Evolutionary conservation across 1,139 yeast genomes (phyloP).

Genomic region (Yamadazyma triangularis): DNA sequence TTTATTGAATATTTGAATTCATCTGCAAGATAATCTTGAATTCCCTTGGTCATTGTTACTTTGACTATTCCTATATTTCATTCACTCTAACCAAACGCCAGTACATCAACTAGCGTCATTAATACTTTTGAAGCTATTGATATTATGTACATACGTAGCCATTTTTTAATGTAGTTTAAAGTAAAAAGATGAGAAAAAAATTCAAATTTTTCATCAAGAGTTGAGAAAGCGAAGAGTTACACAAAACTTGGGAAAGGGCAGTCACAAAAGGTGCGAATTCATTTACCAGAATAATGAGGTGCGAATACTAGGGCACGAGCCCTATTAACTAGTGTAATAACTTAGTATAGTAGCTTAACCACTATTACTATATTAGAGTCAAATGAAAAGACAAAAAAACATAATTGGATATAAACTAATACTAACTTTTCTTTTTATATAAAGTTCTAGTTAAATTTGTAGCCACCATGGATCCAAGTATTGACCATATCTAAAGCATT

Average conservation of each 20-base stretch:
- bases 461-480: slow-evolving; percentile 30
- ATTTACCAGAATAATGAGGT: no score
- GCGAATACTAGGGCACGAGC: no score
- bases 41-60: slow-evolving; percentile 42
- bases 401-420: background rate
- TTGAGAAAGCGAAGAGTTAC: background rate
- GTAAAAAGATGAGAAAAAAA: slow-evolving; percentile 1
- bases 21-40: slow-evolving; percentile 45
- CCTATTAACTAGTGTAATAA: no score
- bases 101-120: no score
- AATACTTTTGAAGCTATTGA: background rate
- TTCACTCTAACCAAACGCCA: no score
- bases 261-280: no score
- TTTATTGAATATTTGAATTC: slow-evolving; percentile 16
- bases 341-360: no score
- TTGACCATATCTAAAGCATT: slow-evolving; percentile 44
- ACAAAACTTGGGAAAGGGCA: no score
- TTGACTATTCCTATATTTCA: no score
- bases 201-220: slow-evolving; percentile 2
- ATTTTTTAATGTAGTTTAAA: slow-evolving; percentile 5
- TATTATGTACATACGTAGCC: slow-evolving; percentile 15
- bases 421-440: background rate
- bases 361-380: slow-evolving; percentile 1
- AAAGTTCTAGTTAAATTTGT: slow-evolving; percentile 9
- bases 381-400: background rate